Base-by-base conservation (phyloP, 805 yeast genomes). In the Yarrowia porcina region DNA sequence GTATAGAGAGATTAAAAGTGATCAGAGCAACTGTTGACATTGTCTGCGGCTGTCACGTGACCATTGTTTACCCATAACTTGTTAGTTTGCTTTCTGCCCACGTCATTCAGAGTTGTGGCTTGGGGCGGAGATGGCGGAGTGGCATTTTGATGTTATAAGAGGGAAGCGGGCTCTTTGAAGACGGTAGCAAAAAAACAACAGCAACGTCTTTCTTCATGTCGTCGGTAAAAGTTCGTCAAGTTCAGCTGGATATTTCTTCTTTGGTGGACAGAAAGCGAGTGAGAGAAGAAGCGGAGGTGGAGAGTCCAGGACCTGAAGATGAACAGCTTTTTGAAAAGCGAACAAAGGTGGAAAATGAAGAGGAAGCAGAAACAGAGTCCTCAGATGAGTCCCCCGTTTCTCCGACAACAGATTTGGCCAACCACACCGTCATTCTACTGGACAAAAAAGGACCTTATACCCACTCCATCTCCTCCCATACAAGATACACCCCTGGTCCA, bases 111-210 rank as follows among this genome's bases (percentile, higher is more conserved):
- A 35, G 32, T 52, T 52, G 59, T 52, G 59, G 59, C 59, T 52
- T 52, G 59, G 30, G 23, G 39, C 56, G 56, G 56, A 49, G 56
- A 49, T 49, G 56, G 56, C 56, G 56, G 56, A 49, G 39, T 15
- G 25, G 33, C 27, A 28, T 30, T 28, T 28, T 17, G 27, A 44
- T 27, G 50, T 15, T 45, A 45, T 45, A 45, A 45, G 36, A 28
- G 11, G 35, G 25, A 4, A 6, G 36, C 11, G 20, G 10, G n/a
- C 13, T 4, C 4, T 10, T 25, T 41, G 13, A n/a, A n/a, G n/a
- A n/a, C n/a, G n/a, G n/a, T n/a, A n/a, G n/a, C n/a, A n/a, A n/a
- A n/a, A n/a, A n/a, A n/a, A n/a, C n/a, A n/a, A n/a, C n/a, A n/a
- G n/a, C n/a, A n/a, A n/a, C n/a, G n/a, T n/a, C n/a, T n/a, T n/a